phyloP scores from a whole-genome alignment of 2,329 filamentous ascomycete species.

The Parastagonospora nodorum region DNA sequence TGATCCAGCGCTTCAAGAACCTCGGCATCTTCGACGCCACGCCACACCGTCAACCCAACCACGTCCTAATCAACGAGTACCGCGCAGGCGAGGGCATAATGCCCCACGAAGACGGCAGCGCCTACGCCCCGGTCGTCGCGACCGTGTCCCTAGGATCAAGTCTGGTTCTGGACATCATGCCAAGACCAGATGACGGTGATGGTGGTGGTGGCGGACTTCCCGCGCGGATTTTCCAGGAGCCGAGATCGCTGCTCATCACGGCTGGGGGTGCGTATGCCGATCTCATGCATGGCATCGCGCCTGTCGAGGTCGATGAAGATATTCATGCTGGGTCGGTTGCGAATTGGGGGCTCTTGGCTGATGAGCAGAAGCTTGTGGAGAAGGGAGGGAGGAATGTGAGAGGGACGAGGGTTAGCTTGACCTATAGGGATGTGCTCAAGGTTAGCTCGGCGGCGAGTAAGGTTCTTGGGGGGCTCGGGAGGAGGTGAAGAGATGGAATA shows the following conservation, averaged over 20 bases:
- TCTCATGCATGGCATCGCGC: conserved; percentile 75
- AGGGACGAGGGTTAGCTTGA: conserved; percentile 71
- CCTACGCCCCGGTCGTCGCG: conserved; percentile 86
- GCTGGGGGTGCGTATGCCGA: conserved; percentile 70
- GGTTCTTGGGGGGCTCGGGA: conserved; percentile 31
- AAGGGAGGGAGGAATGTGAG: conserved; percentile 63
- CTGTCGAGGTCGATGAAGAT: conserved; percentile 67
- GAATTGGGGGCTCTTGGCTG: conserved; percentile 72
- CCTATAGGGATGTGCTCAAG: conserved; percentile 80
- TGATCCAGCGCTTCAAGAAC: conserved; percentile 62
- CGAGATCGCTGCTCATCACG: conserved; percentile 77
- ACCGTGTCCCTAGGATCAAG: conserved; percentile 84
- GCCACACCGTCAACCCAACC: conserved; percentile 79
- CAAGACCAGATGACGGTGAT: conserved; percentile 53
- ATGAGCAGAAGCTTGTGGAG: conserved; percentile 45
- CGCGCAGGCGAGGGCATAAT: conserved; percentile 89
- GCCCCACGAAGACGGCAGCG: conserved; percentile 90
- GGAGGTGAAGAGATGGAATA: background rate
- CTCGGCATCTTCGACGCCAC: conserved; percentile 63
- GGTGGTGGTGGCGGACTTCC: conserved; percentile 15
- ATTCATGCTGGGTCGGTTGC: conserved; percentile 63
- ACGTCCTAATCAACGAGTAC: conserved; percentile 95
- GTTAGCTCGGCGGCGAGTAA: conserved; percentile 40
- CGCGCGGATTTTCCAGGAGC: conserved; percentile 76
- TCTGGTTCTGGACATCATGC: conserved; percentile 77